These are phyloP conservation scores for Haplosporangium gracile DNA, from an alignment of 192 early-diverging fungal genomes.

Conservation along the genomic window DNA sequence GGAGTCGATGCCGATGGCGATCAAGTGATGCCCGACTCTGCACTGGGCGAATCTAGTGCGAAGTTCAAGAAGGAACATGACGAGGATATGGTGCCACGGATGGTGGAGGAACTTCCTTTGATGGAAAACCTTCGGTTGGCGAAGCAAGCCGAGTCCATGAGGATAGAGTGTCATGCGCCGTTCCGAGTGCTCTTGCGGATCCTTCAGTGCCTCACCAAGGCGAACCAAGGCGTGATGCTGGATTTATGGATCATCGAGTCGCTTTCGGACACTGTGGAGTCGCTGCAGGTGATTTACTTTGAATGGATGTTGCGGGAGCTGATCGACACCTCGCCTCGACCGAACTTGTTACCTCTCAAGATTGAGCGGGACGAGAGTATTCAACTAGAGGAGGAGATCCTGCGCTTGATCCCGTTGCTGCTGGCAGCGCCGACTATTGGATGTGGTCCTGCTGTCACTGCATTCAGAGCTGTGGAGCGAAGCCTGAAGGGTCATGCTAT, in stretches of 20 bases:
- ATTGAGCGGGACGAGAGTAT: constrained; percentile 4
- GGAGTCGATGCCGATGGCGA: neutral
- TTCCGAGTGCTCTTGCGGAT: constrained; percentile 39
- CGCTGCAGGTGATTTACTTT: constrained; percentile 39
- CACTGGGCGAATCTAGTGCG: neutral
- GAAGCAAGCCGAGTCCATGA: constrained; percentile 26
- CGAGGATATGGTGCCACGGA: neutral
- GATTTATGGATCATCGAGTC: constrained; percentile 54
- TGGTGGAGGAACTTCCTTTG: neutral
- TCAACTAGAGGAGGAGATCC: constrained; percentile 28
- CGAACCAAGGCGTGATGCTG: constrained; percentile 33
- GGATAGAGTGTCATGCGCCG: constrained; percentile 36
- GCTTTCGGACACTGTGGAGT: constrained; percentile 25
- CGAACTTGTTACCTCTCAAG: neutral
- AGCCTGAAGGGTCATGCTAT: neutral
- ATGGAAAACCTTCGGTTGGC: constrained; percentile 20
- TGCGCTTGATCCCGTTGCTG: constrained; percentile 20
- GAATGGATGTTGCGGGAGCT: constrained; percentile 32
- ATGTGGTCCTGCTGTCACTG: constrained; percentile 12
- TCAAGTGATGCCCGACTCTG: neutral
- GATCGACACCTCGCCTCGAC: neutral
- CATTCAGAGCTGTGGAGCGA: constrained; percentile 2
- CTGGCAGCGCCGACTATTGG: constrained; percentile 29
- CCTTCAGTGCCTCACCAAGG: constrained; percentile 35
- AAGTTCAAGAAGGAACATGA: neutral